A percentile compares a stretch with the other conserved stretches of the same genome.
These are phyloP conservation scores for Bromus sterilis DNA, from an alignment of 176 grass and related monocot species.

Conservation along the genomic window DNA sequence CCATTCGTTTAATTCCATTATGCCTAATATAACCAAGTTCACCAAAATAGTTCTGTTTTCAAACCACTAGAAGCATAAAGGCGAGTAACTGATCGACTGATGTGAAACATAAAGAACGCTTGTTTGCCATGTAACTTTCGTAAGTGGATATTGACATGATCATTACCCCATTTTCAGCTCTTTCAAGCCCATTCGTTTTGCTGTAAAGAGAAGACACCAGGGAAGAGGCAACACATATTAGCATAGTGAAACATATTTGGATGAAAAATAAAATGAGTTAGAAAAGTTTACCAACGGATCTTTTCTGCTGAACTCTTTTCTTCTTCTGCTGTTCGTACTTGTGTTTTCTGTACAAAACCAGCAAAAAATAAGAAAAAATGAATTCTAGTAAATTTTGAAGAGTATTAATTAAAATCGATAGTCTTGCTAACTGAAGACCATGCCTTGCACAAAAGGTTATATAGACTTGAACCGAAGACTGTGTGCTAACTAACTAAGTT, in stretches of 20 bases:
- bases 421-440: not conserved
- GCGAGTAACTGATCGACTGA: not conserved
- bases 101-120: not conserved
- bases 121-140: not conserved
- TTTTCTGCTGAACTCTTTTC: constrained; percentile 86
- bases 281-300: constrained; percentile 54
- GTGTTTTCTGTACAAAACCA: constrained; percentile 70
- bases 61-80: not conserved
- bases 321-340: constrained; percentile 95
- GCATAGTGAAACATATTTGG: not conserved
- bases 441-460: no score
- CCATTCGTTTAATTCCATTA: not conserved
- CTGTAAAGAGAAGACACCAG: constrained; percentile 33
- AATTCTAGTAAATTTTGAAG: constrained; percentile 16
- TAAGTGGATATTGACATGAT: not conserved
- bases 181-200: constrained; percentile 68
- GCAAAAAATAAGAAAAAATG: constrained; percentile 1
- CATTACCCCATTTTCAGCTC: constrained; percentile 94
- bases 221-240: not conserved
- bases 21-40: not conserved
- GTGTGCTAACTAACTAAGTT: not conserved
- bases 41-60: not conserved
- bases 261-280: not conserved
- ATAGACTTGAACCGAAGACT: not conserved
- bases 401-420: not conserved